These are phyloP conservation scores for Arthroderma sp. DNA, from an alignment of 2,329 filamentous ascomycete species.

Conservation along the genomic window DNA sequence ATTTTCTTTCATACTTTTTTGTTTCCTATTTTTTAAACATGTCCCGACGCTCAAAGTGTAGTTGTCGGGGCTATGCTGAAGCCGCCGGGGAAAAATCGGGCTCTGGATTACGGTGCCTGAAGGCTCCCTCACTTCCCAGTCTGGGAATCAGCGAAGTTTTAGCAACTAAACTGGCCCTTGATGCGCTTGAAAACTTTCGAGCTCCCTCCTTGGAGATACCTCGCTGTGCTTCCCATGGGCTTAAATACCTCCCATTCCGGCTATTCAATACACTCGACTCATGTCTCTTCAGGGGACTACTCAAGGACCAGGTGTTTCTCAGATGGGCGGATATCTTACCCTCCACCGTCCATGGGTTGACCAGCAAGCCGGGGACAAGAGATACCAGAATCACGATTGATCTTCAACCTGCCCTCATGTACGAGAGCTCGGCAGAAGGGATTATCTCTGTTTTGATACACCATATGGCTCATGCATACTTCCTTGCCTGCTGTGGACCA, in stretches of 20 bases:
- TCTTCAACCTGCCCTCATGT: not conserved
- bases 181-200: slow-evolving; percentile 10
- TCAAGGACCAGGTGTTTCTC: slow-evolving; percentile 14
- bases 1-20: not conserved
- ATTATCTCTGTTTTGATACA: slow-evolving; percentile 12
- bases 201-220: not conserved
- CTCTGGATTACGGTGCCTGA: slow-evolving; percentile 1
- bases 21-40: not conserved
- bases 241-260: slow-evolving; percentile 8
- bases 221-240: slow-evolving; percentile 1
- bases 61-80: not conserved
- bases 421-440: not conserved
- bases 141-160: slow-evolving; percentile 12
- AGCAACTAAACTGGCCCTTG: slow-evolving; percentile 14
- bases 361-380: slow-evolving; percentile 5
- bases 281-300: slow-evolving; percentile 14
- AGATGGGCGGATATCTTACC: slow-evolving; percentile 1
- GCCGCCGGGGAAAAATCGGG: slow-evolving; percentile 4
- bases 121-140: not conserved
- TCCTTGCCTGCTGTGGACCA: slow-evolving; percentile 15
- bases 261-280: slow-evolving; percentile 14
- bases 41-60: slow-evolving; percentile 1
- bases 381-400: slow-evolving; percentile 11
- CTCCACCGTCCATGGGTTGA: slow-evolving; percentile 6
- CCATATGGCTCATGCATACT: slow-evolving; percentile 17